phyloP scores from a whole-genome alignment of 1,284 basidiomycete genomes.

The Leucoagaricus sp. region DNA sequence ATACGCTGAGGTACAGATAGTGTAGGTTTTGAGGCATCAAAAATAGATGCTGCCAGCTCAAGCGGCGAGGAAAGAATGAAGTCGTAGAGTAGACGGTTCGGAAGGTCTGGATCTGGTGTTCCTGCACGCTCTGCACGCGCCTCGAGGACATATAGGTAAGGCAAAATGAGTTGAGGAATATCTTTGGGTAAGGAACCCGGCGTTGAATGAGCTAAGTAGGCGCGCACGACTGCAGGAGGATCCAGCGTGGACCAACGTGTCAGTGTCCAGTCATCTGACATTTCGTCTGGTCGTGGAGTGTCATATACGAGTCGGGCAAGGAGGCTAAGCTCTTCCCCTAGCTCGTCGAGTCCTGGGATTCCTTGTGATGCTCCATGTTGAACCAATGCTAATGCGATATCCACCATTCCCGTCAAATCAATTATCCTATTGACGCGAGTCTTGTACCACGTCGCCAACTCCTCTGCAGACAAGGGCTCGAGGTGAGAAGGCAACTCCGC shows the following conservation, averaged over 20 bases:
- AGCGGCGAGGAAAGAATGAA: conserved; percentile 74
- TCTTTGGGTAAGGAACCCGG: conserved; percentile 67
- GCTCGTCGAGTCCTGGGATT: conserved; percentile 75
- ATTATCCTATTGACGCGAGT: conserved; percentile 64
- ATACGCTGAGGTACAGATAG: conserved; percentile 68
- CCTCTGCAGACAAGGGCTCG: conserved; percentile 34
- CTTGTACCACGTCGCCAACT: conserved; percentile 77
- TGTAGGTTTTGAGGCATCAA: conserved; percentile 90
- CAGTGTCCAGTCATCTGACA: conserved; percentile 68
- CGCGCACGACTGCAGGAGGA: conserved; percentile 64
- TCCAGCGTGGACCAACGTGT: conserved; percentile 69
- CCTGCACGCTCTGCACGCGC: conserved; percentile 81
- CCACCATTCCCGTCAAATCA: conserved; percentile 70
- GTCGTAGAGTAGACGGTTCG: conserved; percentile 69
- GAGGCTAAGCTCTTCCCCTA: conserved; percentile 89
- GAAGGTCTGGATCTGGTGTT: conserved; percentile 62
- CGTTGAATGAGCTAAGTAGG: conserved; percentile 76
- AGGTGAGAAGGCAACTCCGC: conserved; percentile 8
- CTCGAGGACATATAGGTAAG: conserved; percentile 90
- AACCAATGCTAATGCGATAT: conserved; percentile 75
- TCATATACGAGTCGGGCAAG: conserved; percentile 87
- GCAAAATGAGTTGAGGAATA: conserved; percentile 79
- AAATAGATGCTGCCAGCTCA: conserved; percentile 70
- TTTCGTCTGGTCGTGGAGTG: conserved; percentile 46
- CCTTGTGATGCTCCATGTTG: conserved; percentile 86